phyloP scores from a whole-genome alignment of 2,329 filamentous ascomycete species.

The Pseudonectria foliicola region DNA sequence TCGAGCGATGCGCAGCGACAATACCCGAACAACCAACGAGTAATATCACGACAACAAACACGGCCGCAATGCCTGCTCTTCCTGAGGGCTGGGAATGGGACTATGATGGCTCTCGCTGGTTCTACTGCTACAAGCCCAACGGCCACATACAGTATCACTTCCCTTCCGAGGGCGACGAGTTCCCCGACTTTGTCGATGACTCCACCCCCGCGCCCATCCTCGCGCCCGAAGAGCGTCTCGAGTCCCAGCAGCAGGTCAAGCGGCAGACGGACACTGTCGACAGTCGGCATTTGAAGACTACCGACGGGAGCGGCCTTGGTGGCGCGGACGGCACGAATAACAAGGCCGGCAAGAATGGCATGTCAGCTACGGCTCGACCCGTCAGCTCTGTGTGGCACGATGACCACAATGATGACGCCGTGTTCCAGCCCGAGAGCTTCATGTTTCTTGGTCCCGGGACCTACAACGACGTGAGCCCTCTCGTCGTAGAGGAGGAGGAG shows the following conservation, averaged over 20 bases:
- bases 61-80: conserved; percentile 29
- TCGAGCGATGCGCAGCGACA: conserved; percentile 4
- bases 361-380: conserved; percentile 27
- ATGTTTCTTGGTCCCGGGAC: conserved; percentile 44
- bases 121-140: conserved; percentile 49
- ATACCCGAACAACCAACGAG: background rate
- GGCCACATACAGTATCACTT: conserved; percentile 50
- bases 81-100: conserved; percentile 51
- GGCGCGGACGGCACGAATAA: conserved; percentile 2
- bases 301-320: conserved; percentile 4
- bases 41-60: background rate
- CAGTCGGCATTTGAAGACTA: background rate
- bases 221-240: conserved; percentile 45
- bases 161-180: conserved; percentile 51
- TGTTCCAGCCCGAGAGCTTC: conserved; percentile 46
- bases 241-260: conserved; percentile 43
- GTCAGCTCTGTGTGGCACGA: conserved; percentile 27
- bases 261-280: conserved; percentile 24
- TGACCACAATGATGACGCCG: conserved; percentile 24
- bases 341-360: conserved; percentile 14
- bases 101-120: conserved; percentile 51
- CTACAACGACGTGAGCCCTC: conserved; percentile 40
- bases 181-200: conserved; percentile 42
- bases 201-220: conserved; percentile 32
- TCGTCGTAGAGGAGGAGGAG: conserved; percentile 34